Base-by-base conservation (phyloP, 257 asterid species). In the Penstemon eatonii region DNA sequence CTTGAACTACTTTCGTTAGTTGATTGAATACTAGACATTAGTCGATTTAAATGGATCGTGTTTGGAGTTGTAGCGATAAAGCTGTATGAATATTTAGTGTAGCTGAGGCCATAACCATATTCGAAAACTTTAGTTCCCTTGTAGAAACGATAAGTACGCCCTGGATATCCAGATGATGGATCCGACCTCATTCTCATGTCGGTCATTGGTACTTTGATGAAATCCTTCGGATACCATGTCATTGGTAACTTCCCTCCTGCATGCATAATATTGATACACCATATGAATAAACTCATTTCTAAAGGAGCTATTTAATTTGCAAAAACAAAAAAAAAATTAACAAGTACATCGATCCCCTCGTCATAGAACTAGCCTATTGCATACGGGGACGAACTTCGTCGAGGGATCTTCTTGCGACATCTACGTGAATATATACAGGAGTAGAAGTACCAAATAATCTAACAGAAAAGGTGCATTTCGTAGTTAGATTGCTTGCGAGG, bases 181-280 rank as follows among this genome's bases (percentile, higher is more conserved):
- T 92, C 80, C 25, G 97, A 75, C 56, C 98, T 86, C 95, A 93
- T 90, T 79, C 83, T 75, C 98, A 93, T 90, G 61, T 84, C 81
- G 0, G 95, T 90, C 97, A 93, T 90, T 50, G 74, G 70, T 0
- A 93, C 92, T 11, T 74, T 78, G 33, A 91, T 4, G 85, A 71
- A 60, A 10, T 43, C 42, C 10, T 91, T 86, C 1, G 97, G 98
- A 59, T 92, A 92, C 98, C 98, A 92, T 65, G 98, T 92, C 96
- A 88, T 86, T 0, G 98, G 97, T 6, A 93, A 79, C 66, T 86
- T 84, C 56, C 99, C 96, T 71, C 96, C 96, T 86, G 56, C 78
- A 72, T 25, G 33, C 15, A 40, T 5, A 40, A 41, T 9, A 40
- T 60, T 3, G 10, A 5, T 25, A 25, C 33, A 25, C 33, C 2